phyloP scores from a whole-genome alignment of 2,329 filamentous ascomycete species.

The Phaeomoniella chlamydospora region DNA sequence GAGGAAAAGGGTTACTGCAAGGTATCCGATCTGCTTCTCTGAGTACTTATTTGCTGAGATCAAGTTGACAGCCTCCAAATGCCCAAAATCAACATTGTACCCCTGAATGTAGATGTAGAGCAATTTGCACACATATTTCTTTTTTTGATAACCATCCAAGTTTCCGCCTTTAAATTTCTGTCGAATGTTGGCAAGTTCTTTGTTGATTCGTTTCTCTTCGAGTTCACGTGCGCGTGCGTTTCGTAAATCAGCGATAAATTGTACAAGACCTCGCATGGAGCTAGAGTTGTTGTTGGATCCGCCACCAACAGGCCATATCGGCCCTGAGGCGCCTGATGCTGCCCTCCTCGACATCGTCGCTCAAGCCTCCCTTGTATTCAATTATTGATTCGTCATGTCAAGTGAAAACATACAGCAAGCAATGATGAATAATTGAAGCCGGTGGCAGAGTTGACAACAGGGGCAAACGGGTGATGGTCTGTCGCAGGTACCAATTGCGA shows the following conservation, averaged over 20 bases:
- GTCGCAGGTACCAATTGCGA: too few relatives aligned
- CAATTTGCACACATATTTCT: constrained; percentile 99
- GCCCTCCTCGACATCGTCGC: neutral
- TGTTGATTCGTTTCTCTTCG: constrained; percentile 98
- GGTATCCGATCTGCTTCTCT: constrained; percentile 97
- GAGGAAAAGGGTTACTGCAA: constrained; percentile 91
- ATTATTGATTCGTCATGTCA: too few relatives aligned
- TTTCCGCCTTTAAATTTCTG: constrained; percentile 97
- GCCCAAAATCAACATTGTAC: constrained; percentile 98
- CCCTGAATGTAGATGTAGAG: constrained; percentile 98
- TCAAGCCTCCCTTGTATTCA: neutral
- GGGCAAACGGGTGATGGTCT: too few relatives aligned
- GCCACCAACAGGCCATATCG: neutral
- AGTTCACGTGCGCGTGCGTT: constrained; percentile 90
- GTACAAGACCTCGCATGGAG: constrained; percentile 61
- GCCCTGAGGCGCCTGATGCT: neutral
- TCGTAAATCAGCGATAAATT: constrained; percentile 93
- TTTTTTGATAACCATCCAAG: constrained; percentile 94
- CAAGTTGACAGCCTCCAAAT: constrained; percentile 94
- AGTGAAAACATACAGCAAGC: too few relatives aligned
- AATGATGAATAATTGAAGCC: too few relatives aligned
- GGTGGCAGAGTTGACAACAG: too few relatives aligned
- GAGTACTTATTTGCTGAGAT: constrained; percentile 96
- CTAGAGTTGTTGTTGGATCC: neutral
- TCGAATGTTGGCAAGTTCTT: constrained; percentile 94